Conservation (phyloP, 257 asterid species). For the Cruciata laevipes region DNA sequence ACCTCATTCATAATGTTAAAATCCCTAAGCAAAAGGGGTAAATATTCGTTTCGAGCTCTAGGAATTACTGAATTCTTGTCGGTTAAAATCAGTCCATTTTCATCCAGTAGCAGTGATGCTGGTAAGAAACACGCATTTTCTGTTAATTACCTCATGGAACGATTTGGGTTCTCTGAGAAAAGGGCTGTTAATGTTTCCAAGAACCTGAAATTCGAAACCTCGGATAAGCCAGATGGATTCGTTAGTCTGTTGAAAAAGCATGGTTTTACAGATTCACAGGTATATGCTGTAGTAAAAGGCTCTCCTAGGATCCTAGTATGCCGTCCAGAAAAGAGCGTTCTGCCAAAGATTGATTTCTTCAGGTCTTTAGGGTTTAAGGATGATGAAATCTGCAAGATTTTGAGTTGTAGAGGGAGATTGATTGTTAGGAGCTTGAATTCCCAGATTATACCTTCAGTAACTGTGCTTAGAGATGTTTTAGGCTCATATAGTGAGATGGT, state of each 20-base stretch:
- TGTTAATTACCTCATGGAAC: slow-evolving; percentile 14
- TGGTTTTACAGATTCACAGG: slow-evolving; percentile 12
- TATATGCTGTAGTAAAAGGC: neutral
- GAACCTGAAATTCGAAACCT: slow-evolving; percentile 12
- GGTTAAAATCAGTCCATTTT: slow-evolving; percentile 3
- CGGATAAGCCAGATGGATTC: slow-evolving; percentile 12
- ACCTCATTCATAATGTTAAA: slow-evolving; percentile 1
- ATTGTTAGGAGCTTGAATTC: slow-evolving; percentile 12
- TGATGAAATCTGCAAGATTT: neutral
- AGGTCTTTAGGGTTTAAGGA: slow-evolving; percentile 17
- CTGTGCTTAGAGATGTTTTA: slow-evolving; percentile 9
- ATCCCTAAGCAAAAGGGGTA: neutral
- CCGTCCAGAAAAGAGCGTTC: slow-evolving; percentile 12
- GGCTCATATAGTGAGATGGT: neutral
- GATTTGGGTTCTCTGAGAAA: slow-evolving; percentile 22
- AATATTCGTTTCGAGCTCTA: neutral
- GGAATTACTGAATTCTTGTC: neutral
- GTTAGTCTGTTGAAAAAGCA: neutral
- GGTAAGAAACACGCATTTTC: slow-evolving; percentile 1
- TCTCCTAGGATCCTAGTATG: slow-evolving; percentile 9
- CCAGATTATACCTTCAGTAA: slow-evolving; percentile 12
- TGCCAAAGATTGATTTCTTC: slow-evolving; percentile 26
- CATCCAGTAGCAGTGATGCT: neutral
- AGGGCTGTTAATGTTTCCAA: slow-evolving; percentile 15
- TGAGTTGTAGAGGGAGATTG: slow-evolving; percentile 6